A percentile compares a stretch with the other conserved stretches of the same genome.
phyloP scores from a whole-genome alignment of 306 rosid genomes.

The Dalbergia oliveri region DNA sequence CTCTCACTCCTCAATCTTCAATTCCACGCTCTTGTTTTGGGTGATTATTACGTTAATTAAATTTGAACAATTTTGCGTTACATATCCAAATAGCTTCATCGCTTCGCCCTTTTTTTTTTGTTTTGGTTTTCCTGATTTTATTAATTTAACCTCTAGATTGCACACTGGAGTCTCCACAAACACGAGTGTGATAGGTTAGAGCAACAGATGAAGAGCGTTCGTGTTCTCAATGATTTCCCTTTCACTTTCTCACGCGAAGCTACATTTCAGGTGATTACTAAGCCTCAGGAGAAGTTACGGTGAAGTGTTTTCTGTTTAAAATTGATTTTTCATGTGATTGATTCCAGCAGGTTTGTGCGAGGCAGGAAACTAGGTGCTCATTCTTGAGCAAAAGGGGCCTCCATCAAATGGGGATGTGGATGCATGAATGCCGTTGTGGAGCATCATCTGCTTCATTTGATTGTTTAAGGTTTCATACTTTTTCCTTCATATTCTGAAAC shows the following conservation, averaged over 20 bases:
- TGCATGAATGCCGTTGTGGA: conserved; percentile 77
- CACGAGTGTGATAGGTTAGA: conserved; percentile 86
- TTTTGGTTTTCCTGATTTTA: not conserved
- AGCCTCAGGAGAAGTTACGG: not conserved
- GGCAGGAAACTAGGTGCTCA: conserved; percentile 78
- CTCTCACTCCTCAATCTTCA: not conserved
- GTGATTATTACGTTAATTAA: not conserved
- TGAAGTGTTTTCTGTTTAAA: not conserved
- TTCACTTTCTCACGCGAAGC: conserved; percentile 78
- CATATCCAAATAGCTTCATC: conserved; percentile 19
- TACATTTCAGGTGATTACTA: conserved; percentile 64
- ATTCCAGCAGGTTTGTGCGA: conserved; percentile 66
- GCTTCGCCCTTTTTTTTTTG: not conserved
- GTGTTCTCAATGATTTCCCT: conserved; percentile 73
- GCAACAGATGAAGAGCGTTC: conserved; percentile 69
- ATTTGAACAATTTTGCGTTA: not conserved
- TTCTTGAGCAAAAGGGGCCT: conserved; percentile 73
- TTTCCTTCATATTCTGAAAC: conserved; percentile 34
- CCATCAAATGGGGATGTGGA: conserved; percentile 88
- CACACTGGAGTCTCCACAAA: conserved; percentile 81
- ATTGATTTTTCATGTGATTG: conserved; percentile 33
- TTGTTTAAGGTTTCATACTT: conserved; percentile 60
- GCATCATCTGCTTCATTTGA: conserved; percentile 57
- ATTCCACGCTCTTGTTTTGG: not conserved
- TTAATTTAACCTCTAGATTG: conserved; percentile 53